Evolutionary conservation across 768 basidiomycete genomes (phyloP), one percentile per base, ranked within the genome.

Genomic region (Lentinus brumalis): DNA sequence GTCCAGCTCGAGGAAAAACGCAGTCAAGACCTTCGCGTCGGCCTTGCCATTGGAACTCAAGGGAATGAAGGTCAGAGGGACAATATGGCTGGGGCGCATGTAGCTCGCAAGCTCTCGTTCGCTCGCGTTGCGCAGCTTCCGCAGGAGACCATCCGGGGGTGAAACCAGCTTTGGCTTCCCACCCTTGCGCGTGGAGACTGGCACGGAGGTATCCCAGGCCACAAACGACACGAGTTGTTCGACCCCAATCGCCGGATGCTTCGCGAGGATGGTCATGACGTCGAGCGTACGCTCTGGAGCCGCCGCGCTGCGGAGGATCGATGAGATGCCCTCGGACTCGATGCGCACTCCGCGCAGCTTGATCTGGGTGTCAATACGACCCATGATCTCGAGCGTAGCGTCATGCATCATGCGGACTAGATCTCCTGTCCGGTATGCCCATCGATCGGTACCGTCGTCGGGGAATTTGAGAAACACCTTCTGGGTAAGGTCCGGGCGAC

Each of bases 271-370:
- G 4, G 81, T 82, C 14, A 73, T 70, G 16, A 72, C 79, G 54
- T 81, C 78, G 41, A 81, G 69, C 45, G 32, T 50, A 18, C 61
- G 65, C 30, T 72, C 54, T 21, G 74, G 57, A 42, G 70, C 58
- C 10, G 65, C 66, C 1, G 75, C 75, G 39, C 66, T 73, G 49
- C 76, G 76, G 18, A 82, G 66, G 44, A 81, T 75, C 31, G 80
- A 73, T n/a, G 79, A 81, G 29, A 83, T 76, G 6, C 81, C 82
- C 61, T 81, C 81, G 2, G 77, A 76, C 64, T 83, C 83, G 18
- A 83, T 82, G n/a, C 83, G 79, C 18, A 83, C 81, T 29, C 83
- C 82, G 40, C 80, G 76, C 41, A 81, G 65, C 68, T 83, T 83
- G 66, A 83, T 78, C 59, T 83, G 83, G 6, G 77, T 77, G 64